phyloP scores from a whole-genome alignment of 768 basidiomycete species.

The Boletus rufocinnamomeus region DNA sequence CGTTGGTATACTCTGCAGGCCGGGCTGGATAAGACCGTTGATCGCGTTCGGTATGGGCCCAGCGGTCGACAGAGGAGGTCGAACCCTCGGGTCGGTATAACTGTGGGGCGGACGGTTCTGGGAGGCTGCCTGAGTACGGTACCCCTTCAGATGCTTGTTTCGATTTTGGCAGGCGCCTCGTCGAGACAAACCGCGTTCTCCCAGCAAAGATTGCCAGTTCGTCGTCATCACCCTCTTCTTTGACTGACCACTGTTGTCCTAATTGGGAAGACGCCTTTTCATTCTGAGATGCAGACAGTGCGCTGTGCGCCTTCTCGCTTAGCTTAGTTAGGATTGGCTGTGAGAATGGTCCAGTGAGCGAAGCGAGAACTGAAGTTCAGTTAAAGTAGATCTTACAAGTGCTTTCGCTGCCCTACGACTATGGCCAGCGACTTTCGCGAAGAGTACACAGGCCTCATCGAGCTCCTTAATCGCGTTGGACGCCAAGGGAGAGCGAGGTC shows the following conservation, averaged over 20 bases:
- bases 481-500: conserved; percentile 69
- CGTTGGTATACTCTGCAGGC: conserved; percentile 8
- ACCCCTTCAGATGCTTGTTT: conserved; percentile 11
- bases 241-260: conserved; percentile 53
- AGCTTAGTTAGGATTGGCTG: conserved; percentile 60
- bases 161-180: conserved; percentile 37
- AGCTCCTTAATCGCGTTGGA: conserved; percentile 67
- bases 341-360: conserved; percentile 4
- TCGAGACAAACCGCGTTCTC: conserved; percentile 60
- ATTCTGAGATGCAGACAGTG: conserved; percentile 45
- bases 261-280: conserved; percentile 33
- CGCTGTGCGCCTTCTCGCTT: conserved; percentile 65
- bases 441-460: conserved; percentile 66
- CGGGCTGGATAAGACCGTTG: conserved; percentile 4
- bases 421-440: conserved; percentile 57
- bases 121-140: background rate
- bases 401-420: conserved; percentile 68
- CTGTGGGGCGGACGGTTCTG: conserved; percentile 8
- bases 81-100: conserved; percentile 20
- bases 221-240: conserved; percentile 55
- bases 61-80: conserved; percentile 18
- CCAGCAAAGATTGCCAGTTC: conserved; percentile 73
- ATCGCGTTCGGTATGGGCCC: conserved; percentile 22
- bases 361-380: background rate
- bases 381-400: conserved; percentile 45